phyloP scores from a whole-genome alignment of 108 stramenopile species.

The Parmales sp. region DNA sequence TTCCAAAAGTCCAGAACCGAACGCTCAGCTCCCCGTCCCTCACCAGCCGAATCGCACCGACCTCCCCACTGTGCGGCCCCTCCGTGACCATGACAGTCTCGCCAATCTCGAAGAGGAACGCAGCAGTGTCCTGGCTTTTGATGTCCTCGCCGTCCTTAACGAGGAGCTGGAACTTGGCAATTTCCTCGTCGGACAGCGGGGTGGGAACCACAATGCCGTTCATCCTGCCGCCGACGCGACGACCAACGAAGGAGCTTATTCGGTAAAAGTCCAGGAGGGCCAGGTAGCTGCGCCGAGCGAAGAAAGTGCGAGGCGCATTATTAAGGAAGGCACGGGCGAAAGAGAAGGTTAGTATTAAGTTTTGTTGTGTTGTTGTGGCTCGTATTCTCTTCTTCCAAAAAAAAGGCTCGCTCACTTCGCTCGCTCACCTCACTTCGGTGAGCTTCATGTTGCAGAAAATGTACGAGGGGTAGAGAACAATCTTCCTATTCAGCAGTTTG shows the following conservation, averaged over 20 bases:
- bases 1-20: not conserved
- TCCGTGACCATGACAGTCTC: not conserved
- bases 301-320: no score
- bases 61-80: not conserved
- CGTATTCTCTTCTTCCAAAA: no score
- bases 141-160: not conserved
- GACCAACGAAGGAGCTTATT: no score
- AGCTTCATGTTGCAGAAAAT: conserved; percentile 3
- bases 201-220: no score
- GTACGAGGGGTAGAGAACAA: conserved; percentile 7
- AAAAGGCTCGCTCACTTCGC: no score
- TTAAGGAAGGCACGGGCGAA: no score
- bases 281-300: no score
- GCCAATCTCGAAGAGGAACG: not conserved
- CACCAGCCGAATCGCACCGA: not conserved
- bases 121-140: not conserved
- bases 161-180: not conserved
- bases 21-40: not conserved
- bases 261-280: no score
- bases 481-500: no score
- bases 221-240: no score
- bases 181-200: not conserved
- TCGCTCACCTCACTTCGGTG: not conserved
- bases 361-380: no score
- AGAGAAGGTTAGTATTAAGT: no score